A percentile compares a stretch with the other conserved stretches of the same genome.
Evolutionary conservation across 2,329 filamentous ascomycete species (phyloP).

Genomic region (Calonectria hongkongensis): DNA sequence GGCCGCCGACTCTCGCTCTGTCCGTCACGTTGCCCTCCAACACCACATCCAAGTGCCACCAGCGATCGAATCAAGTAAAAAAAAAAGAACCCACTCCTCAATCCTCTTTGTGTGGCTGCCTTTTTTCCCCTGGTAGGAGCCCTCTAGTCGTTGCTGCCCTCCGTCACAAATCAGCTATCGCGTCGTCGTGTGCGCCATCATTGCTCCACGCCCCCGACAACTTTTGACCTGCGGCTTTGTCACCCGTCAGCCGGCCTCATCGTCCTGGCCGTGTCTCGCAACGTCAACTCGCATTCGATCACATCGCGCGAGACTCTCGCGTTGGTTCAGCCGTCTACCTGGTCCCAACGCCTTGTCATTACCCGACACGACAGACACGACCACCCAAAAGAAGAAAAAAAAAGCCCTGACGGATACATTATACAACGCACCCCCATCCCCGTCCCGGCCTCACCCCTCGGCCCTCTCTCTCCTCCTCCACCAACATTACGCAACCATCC

Average conservation of each 20-base stretch:
- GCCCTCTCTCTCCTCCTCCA: background rate
- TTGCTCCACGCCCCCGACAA: conserved; percentile 24
- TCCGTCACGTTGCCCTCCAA: conserved; percentile 33
- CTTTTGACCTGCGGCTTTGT: conserved; percentile 20
- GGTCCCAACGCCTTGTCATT: background rate
- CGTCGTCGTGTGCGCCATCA: conserved; percentile 31
- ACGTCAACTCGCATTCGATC: conserved; percentile 24
- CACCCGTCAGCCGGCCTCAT: conserved; percentile 36
- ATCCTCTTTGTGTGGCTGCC: conserved; percentile 26
- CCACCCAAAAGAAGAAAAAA: background rate
- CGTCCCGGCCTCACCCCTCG: conserved; percentile 5
- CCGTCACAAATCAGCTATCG: conserved; percentile 24
- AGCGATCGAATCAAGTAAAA: conserved; percentile 27
- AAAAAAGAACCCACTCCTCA: conserved; percentile 16
- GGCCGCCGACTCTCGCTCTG: conserved; percentile 33
- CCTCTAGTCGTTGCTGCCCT: conserved; percentile 24
- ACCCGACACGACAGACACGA: conserved; percentile 16
- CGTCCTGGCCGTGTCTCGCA: conserved; percentile 26
- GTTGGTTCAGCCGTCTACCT: background rate
- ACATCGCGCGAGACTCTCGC: conserved; percentile 29
- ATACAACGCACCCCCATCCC: background rate
- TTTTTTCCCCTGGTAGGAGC: conserved; percentile 9
- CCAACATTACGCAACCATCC: conserved; percentile 28
- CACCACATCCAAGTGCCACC: conserved; percentile 31
- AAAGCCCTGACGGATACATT: conserved; percentile 9